Evolutionary conservation across 441 rosid genomes (phyloP), one percentile per base, ranked within the genome.

Genomic region (Syzygium malaccense): DNA sequence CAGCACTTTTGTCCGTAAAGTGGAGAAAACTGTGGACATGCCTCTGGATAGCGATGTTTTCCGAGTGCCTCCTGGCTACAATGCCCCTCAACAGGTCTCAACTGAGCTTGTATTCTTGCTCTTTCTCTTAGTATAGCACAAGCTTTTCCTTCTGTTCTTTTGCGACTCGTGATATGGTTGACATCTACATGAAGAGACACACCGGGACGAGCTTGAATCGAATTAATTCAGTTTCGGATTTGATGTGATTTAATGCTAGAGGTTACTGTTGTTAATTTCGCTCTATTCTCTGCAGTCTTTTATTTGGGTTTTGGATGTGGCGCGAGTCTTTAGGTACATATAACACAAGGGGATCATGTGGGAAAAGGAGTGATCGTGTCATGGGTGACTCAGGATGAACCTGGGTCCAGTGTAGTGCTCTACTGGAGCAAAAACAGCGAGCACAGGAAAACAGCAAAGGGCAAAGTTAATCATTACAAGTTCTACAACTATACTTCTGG

Each of bases 31-130:
- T 54, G 12, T 88, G 30, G 99, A 94, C 89, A 95, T 97, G 98
- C 97, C 99, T 86, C 93, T 96, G 75, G 94, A 95, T 86, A 95
- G 98, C 54, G 99, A 96, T 89, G 98, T 95, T 28, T 97, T 97
- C 83, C 85, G 85, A 20, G 94, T 92, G 62, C 98, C 97, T 91
- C 93, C 94, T 56, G 98, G 98, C 8, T 93, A 95, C 83, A 97
- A 97, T 93, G 99, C 99, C 90, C 99, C 99, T 75, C 97, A 97
- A 86, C 99, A 97, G 97, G 99, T 97, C 28, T 75, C 25, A 37
- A 20, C 30, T 60, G 37, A 32, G 55, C 23, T 37, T 28, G n/a
- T 12, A 12, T 30, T 83, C 86, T 66, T 55, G 23, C 37, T 32
- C 26, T 78, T 86, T 57, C 6, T 88, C 25, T 51, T 83, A 62